Conservation (phyloP, 805 yeast species). For the Clavispora santaluciae region DNA sequence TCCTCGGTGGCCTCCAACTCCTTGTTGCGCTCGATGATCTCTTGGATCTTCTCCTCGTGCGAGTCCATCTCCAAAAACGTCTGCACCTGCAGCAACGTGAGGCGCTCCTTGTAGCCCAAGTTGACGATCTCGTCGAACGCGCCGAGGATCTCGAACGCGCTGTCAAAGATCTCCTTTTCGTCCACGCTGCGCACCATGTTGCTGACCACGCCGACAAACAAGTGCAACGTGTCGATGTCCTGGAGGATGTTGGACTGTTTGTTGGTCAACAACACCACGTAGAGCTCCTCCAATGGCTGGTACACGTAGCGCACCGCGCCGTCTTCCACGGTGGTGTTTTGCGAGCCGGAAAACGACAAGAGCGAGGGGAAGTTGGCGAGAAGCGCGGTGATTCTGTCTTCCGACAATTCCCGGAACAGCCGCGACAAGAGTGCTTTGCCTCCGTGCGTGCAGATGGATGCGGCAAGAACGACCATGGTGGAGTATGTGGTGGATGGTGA, state of each 20-base stretch:
- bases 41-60: constrained; percentile 97
- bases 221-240: constrained; percentile 86
- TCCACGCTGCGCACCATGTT: constrained; percentile 66
- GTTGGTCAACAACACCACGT: constrained; percentile 86
- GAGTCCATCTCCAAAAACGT: constrained; percentile 96
- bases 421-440: constrained; percentile 91
- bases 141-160: constrained; percentile 82
- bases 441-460: constrained; percentile 87
- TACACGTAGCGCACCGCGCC: constrained; percentile 88
- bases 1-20: constrained; percentile 96
- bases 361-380: constrained; percentile 82
- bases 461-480: constrained; percentile 78
- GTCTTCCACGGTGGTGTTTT: constrained; percentile 92
- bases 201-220: constrained; percentile 78
- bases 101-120: constrained; percentile 85
- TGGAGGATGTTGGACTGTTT: constrained; percentile 87
- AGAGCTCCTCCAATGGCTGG: constrained; percentile 92
- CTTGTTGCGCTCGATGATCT: constrained; percentile 93
- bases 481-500: not conserved
- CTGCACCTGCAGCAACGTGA: constrained; percentile 74
- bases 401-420: constrained; percentile 80
- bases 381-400: constrained; percentile 80
- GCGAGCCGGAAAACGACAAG: constrained; percentile 62
- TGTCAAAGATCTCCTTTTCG: constrained; percentile 76
- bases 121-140: constrained; percentile 93